phyloP scores from a whole-genome alignment of 139 green algal genomes.

The Chlorella sp. region DNA sequence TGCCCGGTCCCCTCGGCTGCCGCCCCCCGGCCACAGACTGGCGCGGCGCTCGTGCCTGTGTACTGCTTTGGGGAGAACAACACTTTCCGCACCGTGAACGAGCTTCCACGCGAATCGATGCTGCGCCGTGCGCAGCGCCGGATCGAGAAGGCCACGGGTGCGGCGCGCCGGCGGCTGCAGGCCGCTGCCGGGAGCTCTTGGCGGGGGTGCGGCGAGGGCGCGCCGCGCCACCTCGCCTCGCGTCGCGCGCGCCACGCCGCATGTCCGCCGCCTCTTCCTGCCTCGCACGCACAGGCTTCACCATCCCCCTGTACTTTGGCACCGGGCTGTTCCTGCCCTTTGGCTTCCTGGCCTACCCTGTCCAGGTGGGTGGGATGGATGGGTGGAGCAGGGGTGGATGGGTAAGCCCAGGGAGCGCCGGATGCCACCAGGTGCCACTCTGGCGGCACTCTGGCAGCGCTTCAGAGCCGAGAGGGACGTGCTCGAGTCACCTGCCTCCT shows the following conservation, averaged over 20 bases:
- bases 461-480: too few species aligned
- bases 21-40: slow-evolving; percentile 9
- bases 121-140: slow-evolving; percentile 16
- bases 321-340: slow-evolving; percentile 45
- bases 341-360: slow-evolving; percentile 53
- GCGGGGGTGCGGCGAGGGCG: background rate
- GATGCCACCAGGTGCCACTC: background rate
- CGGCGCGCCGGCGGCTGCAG: background rate
- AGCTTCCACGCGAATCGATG: slow-evolving; percentile 1
- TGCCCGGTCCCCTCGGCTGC: background rate
- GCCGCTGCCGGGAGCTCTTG: background rate
- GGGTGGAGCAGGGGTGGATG: background rate
- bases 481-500: background rate
- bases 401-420: slow-evolving; percentile 1
- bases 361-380: slow-evolving; percentile 24
- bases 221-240: too few species aligned
- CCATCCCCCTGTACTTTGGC: slow-evolving; percentile 54
- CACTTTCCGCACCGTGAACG: slow-evolving; percentile 34
- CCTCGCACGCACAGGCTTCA: slow-evolving; percentile 30
- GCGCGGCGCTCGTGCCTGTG: slow-evolving; percentile 37
- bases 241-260: too few species aligned
- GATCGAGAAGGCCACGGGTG: slow-evolving; percentile 1
- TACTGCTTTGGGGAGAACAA: slow-evolving; percentile 37
- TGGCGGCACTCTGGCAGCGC: background rate
- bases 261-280: background rate